Evolutionary conservation across 257 asterid species (phyloP).

Genomic region (Misopates orontium): DNA sequence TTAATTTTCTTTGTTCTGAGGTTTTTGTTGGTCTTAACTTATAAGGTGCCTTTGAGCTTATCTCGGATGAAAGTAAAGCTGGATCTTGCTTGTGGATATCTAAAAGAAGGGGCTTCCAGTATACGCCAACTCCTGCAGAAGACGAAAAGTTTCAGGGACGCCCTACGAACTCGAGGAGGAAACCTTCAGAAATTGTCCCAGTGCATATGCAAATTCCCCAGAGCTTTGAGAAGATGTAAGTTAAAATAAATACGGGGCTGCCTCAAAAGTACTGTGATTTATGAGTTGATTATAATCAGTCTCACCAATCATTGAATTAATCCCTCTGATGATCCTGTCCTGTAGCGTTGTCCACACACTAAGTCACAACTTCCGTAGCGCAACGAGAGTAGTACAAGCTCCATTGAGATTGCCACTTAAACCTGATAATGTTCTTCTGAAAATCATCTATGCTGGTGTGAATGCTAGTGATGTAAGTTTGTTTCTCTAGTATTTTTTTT

Average conservation of each 20-base stretch:
- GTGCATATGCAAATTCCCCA: constrained; percentile 63
- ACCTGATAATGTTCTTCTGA: constrained; percentile 80
- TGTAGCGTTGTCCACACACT: constrained; percentile 83
- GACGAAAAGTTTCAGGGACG: constrained; percentile 63
- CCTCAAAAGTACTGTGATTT: constrained; percentile 7
- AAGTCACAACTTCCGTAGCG: constrained; percentile 81
- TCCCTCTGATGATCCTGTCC: too few species aligned
- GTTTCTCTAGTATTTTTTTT: constrained; percentile 15
- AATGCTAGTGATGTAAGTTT: constrained; percentile 97
- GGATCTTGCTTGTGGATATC: constrained; percentile 93
- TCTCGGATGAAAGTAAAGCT: constrained; percentile 79
- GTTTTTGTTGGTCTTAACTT: too few species aligned
- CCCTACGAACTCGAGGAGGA: constrained; percentile 41
- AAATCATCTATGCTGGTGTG: constrained; percentile 94
- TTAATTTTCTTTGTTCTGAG: constrained; percentile 21
- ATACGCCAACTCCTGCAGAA: constrained; percentile 91
- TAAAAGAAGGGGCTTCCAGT: constrained; percentile 79
- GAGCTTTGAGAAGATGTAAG: constrained; percentile 85
- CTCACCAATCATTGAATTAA: too few species aligned
- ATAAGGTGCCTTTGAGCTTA: constrained; percentile 86
- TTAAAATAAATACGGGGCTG: constrained; percentile 1
- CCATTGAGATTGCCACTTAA: constrained; percentile 69
- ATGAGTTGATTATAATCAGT: too few species aligned
- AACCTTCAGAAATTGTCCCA: constrained; percentile 43
- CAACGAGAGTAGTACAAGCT: constrained; percentile 61